Evolutionary conservation across 73 alveolate genomes (phyloP), one percentile per base, ranked within the genome.

Genomic region (Symbiodinium pilosum): DNA sequence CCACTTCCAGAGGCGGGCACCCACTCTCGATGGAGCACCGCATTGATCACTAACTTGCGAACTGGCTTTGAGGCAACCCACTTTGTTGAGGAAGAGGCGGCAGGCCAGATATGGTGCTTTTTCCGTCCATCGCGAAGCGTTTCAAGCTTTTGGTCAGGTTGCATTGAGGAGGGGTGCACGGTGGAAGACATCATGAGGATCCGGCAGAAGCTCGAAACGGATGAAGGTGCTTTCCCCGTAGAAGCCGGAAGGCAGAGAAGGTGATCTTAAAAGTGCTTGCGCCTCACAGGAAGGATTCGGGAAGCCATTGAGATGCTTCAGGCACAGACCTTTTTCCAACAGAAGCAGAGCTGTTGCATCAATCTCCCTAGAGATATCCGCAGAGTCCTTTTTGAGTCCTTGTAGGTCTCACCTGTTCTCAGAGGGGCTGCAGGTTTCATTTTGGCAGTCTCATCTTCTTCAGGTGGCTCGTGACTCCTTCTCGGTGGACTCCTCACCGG

Each of bases 141-240:
- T 20, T n/a, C n/a, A n/a, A n/a, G n/a, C n/a, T n/a, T n/a, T n/a
- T n/a, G n/a, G n/a, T 38, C 87, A 89, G 97, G 97, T n/a, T 91
- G 97, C 89, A 52, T 91, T 52, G 97, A 68, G 39, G 97, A 91
- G n/a, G 97, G 97, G 30, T 91, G 97, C 97, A 16, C 97, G 14
- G 97, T 91, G 42, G 97, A 91, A 32, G 89, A 91, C 89, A 91
- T 91, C 77, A 71, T 40, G 56, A 26, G 81, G 83, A 91, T 91
- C 77, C 97, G 71, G 52, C 11, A 20, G 36, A 68, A 69, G 88
- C 89, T 91, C 42, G 97, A 91, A 32, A 30, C 7, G 4, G 97
- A 91, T 69, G 97, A 91, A 91, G 97, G 97, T 59, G 44, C 1
- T 14, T 3, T 2, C 85, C 11, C n/a, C 85, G 4, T 34, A 26